Evolutionary conservation across 805 yeast genomes (phyloP).

Genomic region (Schizosaccharomyces octosporus): DNA sequence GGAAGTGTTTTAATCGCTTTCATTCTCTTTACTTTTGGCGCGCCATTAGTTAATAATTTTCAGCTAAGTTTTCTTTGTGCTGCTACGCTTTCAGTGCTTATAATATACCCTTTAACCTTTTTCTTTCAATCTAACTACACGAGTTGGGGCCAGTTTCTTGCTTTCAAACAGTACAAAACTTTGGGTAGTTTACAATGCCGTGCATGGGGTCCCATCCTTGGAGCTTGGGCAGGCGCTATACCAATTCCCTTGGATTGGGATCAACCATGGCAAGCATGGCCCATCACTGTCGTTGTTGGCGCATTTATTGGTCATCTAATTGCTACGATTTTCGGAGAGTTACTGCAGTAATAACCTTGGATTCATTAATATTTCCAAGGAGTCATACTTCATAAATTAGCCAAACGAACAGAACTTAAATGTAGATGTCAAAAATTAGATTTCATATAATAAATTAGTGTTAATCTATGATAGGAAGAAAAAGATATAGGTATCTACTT

Average conservation of each 20-base stretch:
- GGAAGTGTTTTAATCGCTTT: conserved; percentile 12
- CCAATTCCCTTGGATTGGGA: conserved; percentile 97
- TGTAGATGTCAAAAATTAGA: background rate
- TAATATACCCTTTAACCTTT: conserved; percentile 40
- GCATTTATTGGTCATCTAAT: conserved; percentile 45
- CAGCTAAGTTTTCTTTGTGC: conserved; percentile 36
- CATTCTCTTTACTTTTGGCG: conserved; percentile 44
- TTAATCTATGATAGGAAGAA: background rate
- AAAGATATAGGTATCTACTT: background rate
- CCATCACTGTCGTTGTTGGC: conserved; percentile 64
- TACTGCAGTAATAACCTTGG: background rate
- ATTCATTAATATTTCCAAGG: background rate
- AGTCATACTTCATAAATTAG: no score
- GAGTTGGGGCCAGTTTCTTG: conserved; percentile 17
- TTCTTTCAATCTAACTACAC: conserved; percentile 27
- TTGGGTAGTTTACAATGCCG: conserved; percentile 15
- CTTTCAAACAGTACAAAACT: conserved; percentile 13
- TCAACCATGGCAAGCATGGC: conserved; percentile 91
- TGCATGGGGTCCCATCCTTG: conserved; percentile 24
- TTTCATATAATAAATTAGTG: background rate
- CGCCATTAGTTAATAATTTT: conserved; percentile 36
- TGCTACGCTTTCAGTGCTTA: conserved; percentile 32
- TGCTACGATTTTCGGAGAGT: conserved; percentile 25
- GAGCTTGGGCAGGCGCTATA: conserved; percentile 79
- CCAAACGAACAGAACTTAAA: background rate